Base-by-base conservation (phyloP, 106 monocot genomes). In the Dioscorea zingiberensis region DNA sequence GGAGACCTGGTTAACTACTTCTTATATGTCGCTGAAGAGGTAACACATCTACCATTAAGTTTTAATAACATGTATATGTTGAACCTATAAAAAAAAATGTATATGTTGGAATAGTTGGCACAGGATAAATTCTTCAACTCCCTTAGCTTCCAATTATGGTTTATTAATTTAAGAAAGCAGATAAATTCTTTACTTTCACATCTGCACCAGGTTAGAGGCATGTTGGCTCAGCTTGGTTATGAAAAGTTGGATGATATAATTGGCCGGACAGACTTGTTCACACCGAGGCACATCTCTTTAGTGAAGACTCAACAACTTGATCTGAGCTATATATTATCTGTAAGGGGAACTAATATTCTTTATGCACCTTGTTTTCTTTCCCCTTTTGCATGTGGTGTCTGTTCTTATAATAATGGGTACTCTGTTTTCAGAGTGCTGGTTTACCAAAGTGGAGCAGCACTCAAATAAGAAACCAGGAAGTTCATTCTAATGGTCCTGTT, bases 1-100 rank as follows among this genome's bases (percentile, higher is more conserved):
- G 97, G 97, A 5, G 97, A 98, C 78, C 67, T 98, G 65, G 97
- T 98, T 51, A 98, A 98, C 59, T 98, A 77, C 78, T 98, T 98
- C 67, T 65, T 86, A 26, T 98, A 84, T 82, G 97, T 98, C 74
- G 97, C 97, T 60, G 92, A 98, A 71, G 97, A 98, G 97, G 92
- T 98, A 66, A 76, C 0, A 30, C 27, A 18, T 38, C 19, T 68
- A 13, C 15, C 44, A 55, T 47, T 45, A 22, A 10, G 14, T 21
- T 46, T 3, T 44, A 6, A 24, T 10, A 45, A 45, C 13, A 9
- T 47, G 13, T 15, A 17, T 45, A n/a, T n/a, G n/a, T n/a, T n/a
- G n/a, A n/a, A n/a, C n/a, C n/a, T n/a, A n/a, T n/a, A n/a, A n/a
- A n/a, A n/a, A n/a, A n/a, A n/a, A n/a, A n/a, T n/a, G n/a, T n/a